Evolutionary conservation across 495 filamentous ascomycete species (phyloP), one percentile per base, ranked within the genome.

Genomic region (Daldinia loculata): DNA sequence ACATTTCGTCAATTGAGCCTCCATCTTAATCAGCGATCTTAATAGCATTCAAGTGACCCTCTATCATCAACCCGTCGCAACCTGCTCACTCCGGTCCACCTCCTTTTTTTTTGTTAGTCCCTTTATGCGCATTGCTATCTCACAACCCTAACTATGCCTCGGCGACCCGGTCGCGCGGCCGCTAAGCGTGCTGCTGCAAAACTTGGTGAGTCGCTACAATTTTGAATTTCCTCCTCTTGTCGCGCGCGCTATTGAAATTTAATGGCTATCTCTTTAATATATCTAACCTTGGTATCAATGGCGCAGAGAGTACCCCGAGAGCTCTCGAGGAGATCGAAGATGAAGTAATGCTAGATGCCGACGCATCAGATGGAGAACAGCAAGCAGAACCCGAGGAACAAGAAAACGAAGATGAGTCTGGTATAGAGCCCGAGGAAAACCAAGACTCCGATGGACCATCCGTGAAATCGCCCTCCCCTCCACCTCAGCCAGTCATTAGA

Each of bases 401-500:
- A 30, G 78, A 74, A 43, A 76, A 80, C 9, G 82, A 83, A 38
- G 68, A 81, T 19, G 83, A 84, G 6, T 77, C 71, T 6, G 70
- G 51, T 17, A 66, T 17, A 34, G 73, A 74, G 22, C 61, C 72
- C 11, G 82, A 82, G 36, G 82, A 81, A 24, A 74, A 77, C 39
- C 72, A 67, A 43, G 77, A 76, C 9, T 77, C 70, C 14, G 74
- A 77, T 43, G 52, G 29, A 1, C 57, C 70, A 2, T 81, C 81
- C 0, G 79, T 73, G 7, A 84, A 84, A 63, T 82, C 80, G 36
- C 84, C 79, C 17, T 82, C 76, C n/a, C 87, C 79, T 80, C 89
- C 72, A 71, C 89, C 78, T 81, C 89, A 81, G 83, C 89, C 77
- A 15, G 79, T 87, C 34, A 76, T 85, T 52, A 89, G 92, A 72